Evolutionary conservation across 2,329 filamentous ascomycete genomes (phyloP), one percentile per base, ranked within the genome.

Genomic region (Zymoseptoria crescenta): DNA sequence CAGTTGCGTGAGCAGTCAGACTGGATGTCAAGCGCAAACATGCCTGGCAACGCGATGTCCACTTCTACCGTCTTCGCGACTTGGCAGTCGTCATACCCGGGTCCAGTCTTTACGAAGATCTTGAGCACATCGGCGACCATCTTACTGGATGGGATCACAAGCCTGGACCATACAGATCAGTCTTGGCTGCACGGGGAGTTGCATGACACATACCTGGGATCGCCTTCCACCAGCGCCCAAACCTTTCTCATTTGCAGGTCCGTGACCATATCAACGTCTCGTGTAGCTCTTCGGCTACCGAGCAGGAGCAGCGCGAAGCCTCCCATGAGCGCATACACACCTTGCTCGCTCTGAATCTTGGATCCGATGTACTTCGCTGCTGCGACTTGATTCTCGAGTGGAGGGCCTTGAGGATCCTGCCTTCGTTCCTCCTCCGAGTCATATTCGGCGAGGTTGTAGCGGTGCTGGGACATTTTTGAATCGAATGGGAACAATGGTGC

Each of bases 51-150:
- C 10, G 29, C 49, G 48, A 59, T 56, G 41, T 56, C 57, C 7
- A 59, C 53, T 24, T 59, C 52, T 27, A 59, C 51, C 8, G 10
- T 24, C n/a, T 56, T 41, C 13, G 4, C 27, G 21, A 55, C 57
- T 52, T 20, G 24, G 52, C 57, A 59, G 16, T 8, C 48, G 24
- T 58, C 57, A 41, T 24, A 52, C 9, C 28, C 28, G 24, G 52
- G 24, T 3, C 57, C 57, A 8, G 57, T 59, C 41, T 59, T 59
- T 24, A 59, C 57, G 28, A 59, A 59, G 10, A 49, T 52, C 57
- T 59, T 59, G 52, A 59, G 24, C 9, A 59, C 35, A 41, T 52
- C 57, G 29, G 29, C 29, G 10, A 30, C 10, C 29, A 30, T 30
- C 10, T 8, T 30, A 2, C 10, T 30, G 29, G 29, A 8, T 10